These are phyloP conservation scores for Bruguiera sexangula DNA, from an alignment of 345 rosid genomes.

Conservation along the genomic window DNA sequence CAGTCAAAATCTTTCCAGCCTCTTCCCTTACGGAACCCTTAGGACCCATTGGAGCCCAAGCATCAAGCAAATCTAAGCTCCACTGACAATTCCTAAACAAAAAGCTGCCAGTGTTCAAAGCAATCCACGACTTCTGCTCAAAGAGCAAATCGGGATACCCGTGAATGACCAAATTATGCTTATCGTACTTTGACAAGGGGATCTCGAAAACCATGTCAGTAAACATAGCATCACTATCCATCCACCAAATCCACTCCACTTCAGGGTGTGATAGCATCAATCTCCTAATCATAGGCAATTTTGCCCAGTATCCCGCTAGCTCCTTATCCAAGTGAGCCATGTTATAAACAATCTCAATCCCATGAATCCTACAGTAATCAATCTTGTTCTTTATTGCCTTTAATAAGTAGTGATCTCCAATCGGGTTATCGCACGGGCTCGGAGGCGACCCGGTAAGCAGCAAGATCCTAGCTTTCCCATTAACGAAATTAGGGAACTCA, in stretches of 20 bases:
- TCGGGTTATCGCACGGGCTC: constrained; percentile 84
- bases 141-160: constrained; percentile 88
- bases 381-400: constrained; percentile 90
- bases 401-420: constrained; percentile 86
- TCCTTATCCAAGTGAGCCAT: constrained; percentile 96
- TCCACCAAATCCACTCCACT: constrained; percentile 98
- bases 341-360: constrained; percentile 92
- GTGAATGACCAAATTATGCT: constrained; percentile 78
- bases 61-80: constrained; percentile 90
- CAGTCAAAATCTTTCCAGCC: constrained; percentile 87
- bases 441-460: constrained; percentile 88
- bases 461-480: constrained; percentile 66
- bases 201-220: constrained; percentile 93
- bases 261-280: constrained; percentile 91
- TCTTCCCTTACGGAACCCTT: constrained; percentile 81
- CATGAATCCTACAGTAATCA: constrained; percentile 92
- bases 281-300: constrained; percentile 80
- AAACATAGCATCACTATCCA: constrained; percentile 97
- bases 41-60: constrained; percentile 98
- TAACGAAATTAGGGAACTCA: constrained; percentile 61
- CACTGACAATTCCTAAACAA: constrained; percentile 89
- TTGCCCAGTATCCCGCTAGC: constrained; percentile 95
- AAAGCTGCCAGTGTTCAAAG: constrained; percentile 92
- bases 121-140: constrained; percentile 87
- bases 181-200: constrained; percentile 51